Conservation (phyloP, 768 basidiomycete species). For the Boletus patriciae region DNA sequence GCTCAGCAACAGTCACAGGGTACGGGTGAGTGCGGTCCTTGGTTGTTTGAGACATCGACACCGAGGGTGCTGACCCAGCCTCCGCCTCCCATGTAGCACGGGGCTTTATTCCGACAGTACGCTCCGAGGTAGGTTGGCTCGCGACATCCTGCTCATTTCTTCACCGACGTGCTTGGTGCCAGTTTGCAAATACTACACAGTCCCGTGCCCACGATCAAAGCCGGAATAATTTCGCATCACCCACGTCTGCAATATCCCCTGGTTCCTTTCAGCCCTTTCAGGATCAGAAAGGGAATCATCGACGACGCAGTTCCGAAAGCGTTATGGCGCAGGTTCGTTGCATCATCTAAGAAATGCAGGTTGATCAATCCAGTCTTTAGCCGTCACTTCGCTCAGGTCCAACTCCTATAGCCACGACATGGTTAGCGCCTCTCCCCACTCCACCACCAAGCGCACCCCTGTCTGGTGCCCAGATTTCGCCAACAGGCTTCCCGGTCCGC, state of each 20-base stretch:
- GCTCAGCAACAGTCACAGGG: constrained; percentile 11
- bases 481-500: constrained; percentile 12
- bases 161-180: background rate
- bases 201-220: constrained; percentile 6
- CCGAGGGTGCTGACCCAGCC: background rate
- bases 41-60: background rate
- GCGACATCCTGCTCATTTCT: background rate
- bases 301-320: constrained; percentile 20
- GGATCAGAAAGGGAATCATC: constrained; percentile 7
- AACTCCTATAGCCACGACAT: constrained; percentile 15
- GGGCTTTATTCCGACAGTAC: constrained; percentile 2
- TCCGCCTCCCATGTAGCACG: constrained; percentile 1
- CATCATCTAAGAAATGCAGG: background rate
- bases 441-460: constrained; percentile 17
- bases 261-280: background rate
- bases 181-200: background rate
- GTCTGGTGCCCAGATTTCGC: constrained; percentile 6
- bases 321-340: constrained; percentile 21
- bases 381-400: constrained; percentile 10
- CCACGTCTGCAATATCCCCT: constrained; percentile 4
- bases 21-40: constrained; percentile 2
- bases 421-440: constrained; percentile 21
- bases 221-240: constrained; percentile 4
- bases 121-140: constrained; percentile 12
- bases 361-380: constrained; percentile 8